Evolutionary conservation across 192 early-diverging fungal genomes (phyloP).

Genomic region (Backusella mclennaniae): DNA sequence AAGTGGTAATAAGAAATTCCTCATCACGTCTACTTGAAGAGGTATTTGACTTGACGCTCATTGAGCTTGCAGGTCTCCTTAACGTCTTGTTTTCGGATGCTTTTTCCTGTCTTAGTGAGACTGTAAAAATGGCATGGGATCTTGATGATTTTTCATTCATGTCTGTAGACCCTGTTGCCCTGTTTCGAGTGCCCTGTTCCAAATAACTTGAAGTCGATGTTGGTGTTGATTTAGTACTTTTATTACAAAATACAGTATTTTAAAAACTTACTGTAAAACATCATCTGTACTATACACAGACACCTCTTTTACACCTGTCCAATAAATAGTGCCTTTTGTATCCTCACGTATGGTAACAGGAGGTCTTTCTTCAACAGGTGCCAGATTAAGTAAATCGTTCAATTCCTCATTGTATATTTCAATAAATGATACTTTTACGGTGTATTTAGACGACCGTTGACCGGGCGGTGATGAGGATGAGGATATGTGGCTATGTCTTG

Average conservation of each 20-base stretch:
- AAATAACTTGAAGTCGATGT: constrained; percentile 35
- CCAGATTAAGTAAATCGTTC: constrained; percentile 78
- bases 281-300: constrained; percentile 63
- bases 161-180: constrained; percentile 86
- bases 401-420: constrained; percentile 97
- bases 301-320: constrained; percentile 81
- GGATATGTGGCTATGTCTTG: constrained; percentile 29
- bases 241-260: background rate
- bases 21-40: constrained; percentile 12
- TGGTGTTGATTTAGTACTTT: background rate
- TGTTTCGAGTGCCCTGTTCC: constrained; percentile 51
- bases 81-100: background rate
- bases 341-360: constrained; percentile 79
- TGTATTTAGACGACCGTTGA: constrained; percentile 8
- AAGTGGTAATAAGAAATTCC: constrained; percentile 20
- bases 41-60: background rate
- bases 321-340: constrained; percentile 77
- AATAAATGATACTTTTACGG: constrained; percentile 79
- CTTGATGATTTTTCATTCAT: constrained; percentile 95
- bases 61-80: constrained; percentile 13
- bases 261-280: constrained; percentile 33
- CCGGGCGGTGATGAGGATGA: background rate
- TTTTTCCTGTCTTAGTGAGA: constrained; percentile 80
- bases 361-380: constrained; percentile 51
- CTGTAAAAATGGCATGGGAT: constrained; percentile 95